phyloP scores from a whole-genome alignment of 2,329 filamentous ascomycete genomes.

The Leptographium wingfieldii region DNA sequence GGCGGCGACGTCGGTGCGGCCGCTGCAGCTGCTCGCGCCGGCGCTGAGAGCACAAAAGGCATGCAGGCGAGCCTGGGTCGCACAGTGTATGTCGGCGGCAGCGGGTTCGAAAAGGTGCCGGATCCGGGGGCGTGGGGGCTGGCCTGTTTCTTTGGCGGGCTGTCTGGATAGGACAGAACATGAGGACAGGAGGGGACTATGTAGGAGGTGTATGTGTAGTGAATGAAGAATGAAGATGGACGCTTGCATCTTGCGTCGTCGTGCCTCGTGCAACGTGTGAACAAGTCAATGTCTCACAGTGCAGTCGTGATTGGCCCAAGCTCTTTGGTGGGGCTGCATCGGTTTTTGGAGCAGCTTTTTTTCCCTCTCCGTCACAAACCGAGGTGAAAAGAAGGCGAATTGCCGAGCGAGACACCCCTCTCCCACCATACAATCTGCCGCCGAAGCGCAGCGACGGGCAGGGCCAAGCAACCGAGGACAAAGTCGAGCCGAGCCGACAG shows the following conservation, averaged over 20 bases:
- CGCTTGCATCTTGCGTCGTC: no score
- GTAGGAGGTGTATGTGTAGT: neutral
- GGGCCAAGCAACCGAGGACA: neutral
- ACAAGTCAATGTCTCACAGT: neutral
- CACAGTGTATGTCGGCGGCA: constrained; percentile 67
- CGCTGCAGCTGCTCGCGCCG: constrained; percentile 60
- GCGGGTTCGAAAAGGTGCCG: constrained; percentile 38
- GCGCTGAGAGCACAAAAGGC: constrained; percentile 72
- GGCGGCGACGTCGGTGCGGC: constrained; percentile 54
- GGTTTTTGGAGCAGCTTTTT: neutral
- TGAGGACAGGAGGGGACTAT: no score
- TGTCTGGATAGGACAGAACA: constrained; percentile 22
- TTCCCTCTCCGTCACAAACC: constrained; percentile 1
- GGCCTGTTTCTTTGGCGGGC: constrained; percentile 66
- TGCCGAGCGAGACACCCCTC: neutral
- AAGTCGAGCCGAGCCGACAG: neutral
- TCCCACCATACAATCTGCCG: neutral
- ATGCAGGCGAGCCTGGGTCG: constrained; percentile 85
- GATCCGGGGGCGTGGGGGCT: constrained; percentile 61
- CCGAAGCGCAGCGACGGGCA: neutral
- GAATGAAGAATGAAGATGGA: no score
- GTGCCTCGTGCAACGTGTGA: neutral
- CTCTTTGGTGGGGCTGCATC: neutral
- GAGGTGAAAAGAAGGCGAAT: neutral
- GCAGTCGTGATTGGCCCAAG: neutral